These are phyloP conservation scores for Ganoderma meredithae DNA, from an alignment of 1,284 basidiomycete species.

Conservation along the genomic window DNA sequence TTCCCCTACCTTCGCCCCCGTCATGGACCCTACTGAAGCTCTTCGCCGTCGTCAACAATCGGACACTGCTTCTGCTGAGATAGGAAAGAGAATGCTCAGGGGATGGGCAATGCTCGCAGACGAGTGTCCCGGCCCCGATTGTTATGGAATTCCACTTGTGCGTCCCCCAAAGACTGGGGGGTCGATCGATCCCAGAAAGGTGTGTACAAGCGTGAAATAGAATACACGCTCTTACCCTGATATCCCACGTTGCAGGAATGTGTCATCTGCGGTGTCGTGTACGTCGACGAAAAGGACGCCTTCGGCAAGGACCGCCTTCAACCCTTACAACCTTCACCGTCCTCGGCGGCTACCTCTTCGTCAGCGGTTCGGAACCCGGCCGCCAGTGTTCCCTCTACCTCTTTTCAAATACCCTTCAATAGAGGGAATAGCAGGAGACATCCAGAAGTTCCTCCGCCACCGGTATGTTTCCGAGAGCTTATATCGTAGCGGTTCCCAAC, in stretches of 20 bases:
- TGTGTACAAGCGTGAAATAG: slow-evolving; percentile 37
- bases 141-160: slow-evolving; percentile 78
- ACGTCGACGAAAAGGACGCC: slow-evolving; percentile 60
- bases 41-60: slow-evolving; percentile 78
- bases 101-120: slow-evolving; percentile 89
- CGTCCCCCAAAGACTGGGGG: slow-evolving; percentile 70
- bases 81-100: slow-evolving; percentile 76
- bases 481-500: not conserved
- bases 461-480: slow-evolving; percentile 10
- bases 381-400: not conserved
- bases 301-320: slow-evolving; percentile 59
- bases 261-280: slow-evolving; percentile 73
- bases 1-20: slow-evolving; percentile 66
- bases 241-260: slow-evolving; percentile 63
- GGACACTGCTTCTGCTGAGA: slow-evolving; percentile 78
- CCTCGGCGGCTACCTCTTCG: slow-evolving; percentile 18
- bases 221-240: slow-evolving; percentile 1
- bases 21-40: slow-evolving; percentile 68
- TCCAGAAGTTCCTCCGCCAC: not conserved
- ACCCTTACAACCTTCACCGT: slow-evolving; percentile 33
- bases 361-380: not conserved
- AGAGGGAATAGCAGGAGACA: slow-evolving; percentile 22
- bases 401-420: slow-evolving; percentile 9
- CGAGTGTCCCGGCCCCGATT: slow-evolving; percentile 72
- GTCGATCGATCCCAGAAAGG: slow-evolving; percentile 71